phyloP scores from a whole-genome alignment of 169 alveolate species.

The Eimeria acervulina region DNA sequence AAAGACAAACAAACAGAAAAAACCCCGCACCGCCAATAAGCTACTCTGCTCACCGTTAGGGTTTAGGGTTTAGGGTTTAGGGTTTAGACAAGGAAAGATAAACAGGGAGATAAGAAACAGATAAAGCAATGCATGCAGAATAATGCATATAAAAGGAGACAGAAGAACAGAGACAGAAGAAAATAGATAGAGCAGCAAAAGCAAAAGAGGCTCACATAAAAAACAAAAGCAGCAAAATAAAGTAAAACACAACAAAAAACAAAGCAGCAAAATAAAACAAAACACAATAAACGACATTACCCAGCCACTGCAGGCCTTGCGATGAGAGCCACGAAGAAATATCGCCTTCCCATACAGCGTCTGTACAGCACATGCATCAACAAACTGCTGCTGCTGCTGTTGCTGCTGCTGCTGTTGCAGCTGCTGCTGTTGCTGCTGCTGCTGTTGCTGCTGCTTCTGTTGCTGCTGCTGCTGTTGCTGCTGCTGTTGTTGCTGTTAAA shows the following conservation, averaged over 20 bases:
- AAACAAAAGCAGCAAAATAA: neutral
- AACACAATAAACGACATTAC: neutral
- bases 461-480: too few species aligned
- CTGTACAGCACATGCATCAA: neutral
- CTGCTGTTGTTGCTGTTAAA: neutral
- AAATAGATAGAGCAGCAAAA: neutral
- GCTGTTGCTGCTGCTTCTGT: too few species aligned
- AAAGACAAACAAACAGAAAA: too few species aligned
- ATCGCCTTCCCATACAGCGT: constrained; percentile 14
- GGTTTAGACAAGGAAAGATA: neutral
- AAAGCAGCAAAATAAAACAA: neutral
- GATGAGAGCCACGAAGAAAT: neutral
- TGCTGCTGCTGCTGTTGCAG: constrained; percentile 23
- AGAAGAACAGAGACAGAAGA: too few species aligned
- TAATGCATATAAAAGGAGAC: too few species aligned
- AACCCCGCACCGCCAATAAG: neutral
- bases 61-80: neutral
- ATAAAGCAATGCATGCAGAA: neutral
- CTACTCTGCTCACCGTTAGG: neutral
- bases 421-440: neutral
- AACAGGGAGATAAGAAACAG: too few species aligned
- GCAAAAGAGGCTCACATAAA: neutral
- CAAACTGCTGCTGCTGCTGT: neutral
- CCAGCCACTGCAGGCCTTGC: neutral
- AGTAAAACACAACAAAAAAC: neutral